These are phyloP conservation scores for Fusarium marasasianum DNA, from an alignment of 2,329 filamentous ascomycete species.

Conservation along the genomic window DNA sequence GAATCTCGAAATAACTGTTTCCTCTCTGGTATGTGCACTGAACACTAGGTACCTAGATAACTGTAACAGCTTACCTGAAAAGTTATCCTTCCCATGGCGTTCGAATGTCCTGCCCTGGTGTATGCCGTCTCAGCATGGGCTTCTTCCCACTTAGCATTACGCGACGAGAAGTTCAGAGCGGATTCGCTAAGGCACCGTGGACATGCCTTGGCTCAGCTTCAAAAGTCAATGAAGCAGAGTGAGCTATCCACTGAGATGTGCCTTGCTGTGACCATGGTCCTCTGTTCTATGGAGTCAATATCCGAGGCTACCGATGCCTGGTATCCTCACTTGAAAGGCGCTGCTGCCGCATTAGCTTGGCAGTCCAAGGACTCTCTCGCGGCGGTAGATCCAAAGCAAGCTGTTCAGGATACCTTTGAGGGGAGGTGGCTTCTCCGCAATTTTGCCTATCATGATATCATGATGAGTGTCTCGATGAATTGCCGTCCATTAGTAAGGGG, in stretches of 20 bases:
- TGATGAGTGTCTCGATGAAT: constrained; percentile 22
- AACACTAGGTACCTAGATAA: not conserved
- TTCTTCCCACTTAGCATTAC: constrained; percentile 32
- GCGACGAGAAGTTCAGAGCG: constrained; percentile 16
- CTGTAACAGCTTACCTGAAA: not conserved
- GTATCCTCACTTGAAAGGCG: constrained; percentile 32
- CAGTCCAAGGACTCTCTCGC: not conserved
- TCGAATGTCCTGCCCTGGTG: constrained; percentile 30
- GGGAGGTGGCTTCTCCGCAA: constrained; percentile 35
- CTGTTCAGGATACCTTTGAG: constrained; percentile 10
- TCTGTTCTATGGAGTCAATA: constrained; percentile 39
- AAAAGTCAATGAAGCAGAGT: constrained; percentile 12
- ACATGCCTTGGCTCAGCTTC: constrained; percentile 14
- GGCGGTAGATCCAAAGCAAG: not conserved
- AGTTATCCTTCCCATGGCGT: constrained; percentile 37
- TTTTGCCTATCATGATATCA: constrained; percentile 27
- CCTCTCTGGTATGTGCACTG: not conserved
- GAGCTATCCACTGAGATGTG: constrained; percentile 28
- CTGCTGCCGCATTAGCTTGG: constrained; percentile 9
- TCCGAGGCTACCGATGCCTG: constrained; percentile 25
- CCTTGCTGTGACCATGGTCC: constrained; percentile 34
- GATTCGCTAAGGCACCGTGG: constrained; percentile 30
- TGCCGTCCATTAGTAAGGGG: not conserved
- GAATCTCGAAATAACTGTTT: not conserved
- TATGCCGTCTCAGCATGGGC: constrained; percentile 35